Evolutionary conservation across 225 moss, liverwort and hornwort genomes (phyloP), one percentile per base, ranked within the genome.

Genomic region (Climacium dendroides): DNA sequence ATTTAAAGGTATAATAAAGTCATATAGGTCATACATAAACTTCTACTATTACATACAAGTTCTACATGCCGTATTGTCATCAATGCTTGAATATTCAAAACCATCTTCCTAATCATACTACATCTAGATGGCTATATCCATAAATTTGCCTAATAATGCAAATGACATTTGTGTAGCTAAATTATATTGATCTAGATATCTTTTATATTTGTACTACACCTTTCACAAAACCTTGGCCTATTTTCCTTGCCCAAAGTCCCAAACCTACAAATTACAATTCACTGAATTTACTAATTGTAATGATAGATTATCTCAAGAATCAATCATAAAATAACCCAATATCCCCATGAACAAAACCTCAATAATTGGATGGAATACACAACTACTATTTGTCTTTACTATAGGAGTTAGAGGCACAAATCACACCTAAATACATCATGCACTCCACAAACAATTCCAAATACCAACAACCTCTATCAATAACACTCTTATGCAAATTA

Each of bases 61-160:
- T n/a, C 20, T 11, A 66, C 5, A 20, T 22, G 1, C 11, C 2
- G n/a, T n/a, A 20, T 0, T 0, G 0, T n/a, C 1, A n/a, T 66
- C 1, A n/a, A n/a, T 66, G 11, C 4, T 1, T 9, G 0, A 66
- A n/a, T 20, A n/a, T 66, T 66, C 18, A 18, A 66, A 66, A 11
- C 20, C n/a, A 11, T 11, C 20, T 1, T 66, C 3, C 4, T 20
- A 19, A 66, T 66, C 6, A 22, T 20, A 20, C 3, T n/a, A 10
- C 12, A 5, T 1, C 20, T 17, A 20, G 0, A 66, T n/a, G 22
- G n/a, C 6, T n/a, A 20, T 20, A 20, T 2, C 6, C 6, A 66
- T 20, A 20, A 6, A 66, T 20, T 66, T n/a, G 6, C 12, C 66
- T n/a, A 10, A 35, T 20, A 66, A 66, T 5, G 8, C n/a, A 11